Percentiles rank a stretch among this genome's conserved stretches.
phyloP scores from a whole-genome alignment of 139 green algal genomes.

The Picochlorum sp. region DNA sequence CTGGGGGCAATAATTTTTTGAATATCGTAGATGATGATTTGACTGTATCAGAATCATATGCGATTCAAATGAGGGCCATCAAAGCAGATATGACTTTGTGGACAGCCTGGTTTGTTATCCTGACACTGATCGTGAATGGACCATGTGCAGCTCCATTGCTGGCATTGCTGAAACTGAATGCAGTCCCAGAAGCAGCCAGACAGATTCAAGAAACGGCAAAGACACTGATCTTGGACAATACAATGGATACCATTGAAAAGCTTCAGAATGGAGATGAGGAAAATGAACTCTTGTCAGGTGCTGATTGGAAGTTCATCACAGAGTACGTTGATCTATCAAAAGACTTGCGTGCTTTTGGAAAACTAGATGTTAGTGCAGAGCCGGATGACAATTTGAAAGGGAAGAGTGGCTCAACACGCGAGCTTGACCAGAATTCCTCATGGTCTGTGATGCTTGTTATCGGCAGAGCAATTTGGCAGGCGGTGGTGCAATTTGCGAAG shows the following conservation, averaged over 20 bases:
- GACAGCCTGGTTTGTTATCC: conserved; percentile 66
- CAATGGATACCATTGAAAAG: conserved; percentile 40
- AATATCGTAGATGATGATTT: background rate
- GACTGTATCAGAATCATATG: too few relatives aligned
- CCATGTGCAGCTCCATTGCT: conserved; percentile 37
- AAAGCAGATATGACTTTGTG: conserved; percentile 60
- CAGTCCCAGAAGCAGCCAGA: conserved; percentile 18
- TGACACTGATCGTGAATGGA: conserved; percentile 76
- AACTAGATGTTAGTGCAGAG: background rate
- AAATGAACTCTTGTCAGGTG: conserved; percentile 51
- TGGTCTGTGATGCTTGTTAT: too few relatives aligned
- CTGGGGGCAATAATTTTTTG: background rate
- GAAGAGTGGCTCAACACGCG: too few relatives aligned
- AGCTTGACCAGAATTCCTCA: too few relatives aligned
- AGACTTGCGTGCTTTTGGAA: conserved; percentile 3
- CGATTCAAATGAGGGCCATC: background rate
- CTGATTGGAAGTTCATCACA: conserved; percentile 61
- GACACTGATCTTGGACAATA: conserved; percentile 29
- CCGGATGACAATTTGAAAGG: background rate
- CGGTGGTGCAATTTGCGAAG: too few relatives aligned
- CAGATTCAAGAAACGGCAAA: conserved; percentile 42
- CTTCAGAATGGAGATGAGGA: conserved; percentile 44
- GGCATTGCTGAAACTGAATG: conserved; percentile 16
- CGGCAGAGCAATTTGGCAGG: too few relatives aligned
- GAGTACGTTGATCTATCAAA: conserved; percentile 33